Evolutionary conservation across 164 flowering plant genomes (phyloP).

Genomic region (Berberis vulgaris): DNA sequence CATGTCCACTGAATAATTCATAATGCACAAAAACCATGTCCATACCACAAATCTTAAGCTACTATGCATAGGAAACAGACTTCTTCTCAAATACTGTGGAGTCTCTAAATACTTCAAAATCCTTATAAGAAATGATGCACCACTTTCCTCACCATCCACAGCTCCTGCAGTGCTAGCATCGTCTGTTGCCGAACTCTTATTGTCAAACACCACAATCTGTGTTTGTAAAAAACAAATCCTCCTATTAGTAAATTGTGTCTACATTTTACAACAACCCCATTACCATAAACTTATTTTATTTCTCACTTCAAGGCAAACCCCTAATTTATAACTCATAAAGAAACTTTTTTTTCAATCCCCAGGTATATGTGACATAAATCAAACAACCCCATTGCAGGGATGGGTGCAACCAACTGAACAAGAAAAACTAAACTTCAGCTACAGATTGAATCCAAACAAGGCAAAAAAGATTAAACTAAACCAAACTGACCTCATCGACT

Average conservation of each 20-base stretch:
- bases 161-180: constrained; percentile 24
- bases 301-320: not conserved
- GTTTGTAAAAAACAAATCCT: constrained; percentile 1
- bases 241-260: not conserved
- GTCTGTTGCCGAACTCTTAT: constrained; percentile 28
- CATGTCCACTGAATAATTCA: not conserved
- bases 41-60: constrained; percentile 82
- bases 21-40: not conserved
- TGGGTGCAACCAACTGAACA: not conserved
- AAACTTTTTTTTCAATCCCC: no score
- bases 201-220: constrained; percentile 85
- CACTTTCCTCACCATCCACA: constrained; percentile 53
- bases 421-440: not conserved
- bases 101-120: constrained; percentile 90
- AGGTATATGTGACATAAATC: no score
- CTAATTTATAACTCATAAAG: not conserved
- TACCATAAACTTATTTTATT: no score
- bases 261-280: no score
- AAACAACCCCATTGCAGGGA: no score
- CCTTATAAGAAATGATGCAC: constrained; percentile 69
- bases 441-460: no score
- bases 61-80: constrained; percentile 67
- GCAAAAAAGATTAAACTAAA: not conserved
- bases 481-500: constrained; percentile 61
- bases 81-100: constrained; percentile 83